These are phyloP conservation scores for Thalassiosira pacifica DNA, from an alignment of 352 stramenopile species.

Conservation along the genomic window DNA sequence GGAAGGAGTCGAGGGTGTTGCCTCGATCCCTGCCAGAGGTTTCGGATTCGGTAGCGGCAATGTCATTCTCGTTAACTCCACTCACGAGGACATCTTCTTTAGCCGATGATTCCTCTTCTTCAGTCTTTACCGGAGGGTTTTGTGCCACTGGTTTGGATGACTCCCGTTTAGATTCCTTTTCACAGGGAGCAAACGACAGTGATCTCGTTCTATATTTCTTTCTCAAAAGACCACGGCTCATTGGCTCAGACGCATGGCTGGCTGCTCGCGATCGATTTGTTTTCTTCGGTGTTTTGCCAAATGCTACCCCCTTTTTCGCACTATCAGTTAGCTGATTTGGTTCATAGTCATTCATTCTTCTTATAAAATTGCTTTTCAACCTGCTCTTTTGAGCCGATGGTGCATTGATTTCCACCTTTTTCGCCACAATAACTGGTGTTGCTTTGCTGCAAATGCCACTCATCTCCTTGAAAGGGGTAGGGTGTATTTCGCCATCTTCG, in stretches of 20 bases:
- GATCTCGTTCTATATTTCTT: slow-evolving; percentile 56
- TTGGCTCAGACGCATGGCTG: slow-evolving; percentile 38
- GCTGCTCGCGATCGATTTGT: slow-evolving; percentile 43
- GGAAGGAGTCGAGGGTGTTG: slow-evolving; percentile 54
- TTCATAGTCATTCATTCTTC: slow-evolving; percentile 6
- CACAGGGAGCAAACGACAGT: slow-evolving; percentile 42
- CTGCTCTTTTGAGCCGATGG: not conserved
- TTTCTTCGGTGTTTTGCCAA: slow-evolving; percentile 62
- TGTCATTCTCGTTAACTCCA: slow-evolving; percentile 27
- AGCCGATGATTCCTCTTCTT: slow-evolving; percentile 2
- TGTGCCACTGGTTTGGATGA: slow-evolving; percentile 1
- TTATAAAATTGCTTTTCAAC: not conserved
- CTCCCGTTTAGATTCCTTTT: slow-evolving; percentile 3
- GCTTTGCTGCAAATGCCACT: not conserved
- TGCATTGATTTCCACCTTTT: not conserved
- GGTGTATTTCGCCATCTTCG: slow-evolving; percentile 16
- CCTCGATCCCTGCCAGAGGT: slow-evolving; percentile 26
- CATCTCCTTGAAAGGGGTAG: slow-evolving; percentile 4
- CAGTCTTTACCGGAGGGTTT: slow-evolving; percentile 11
- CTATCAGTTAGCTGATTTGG: not conserved
- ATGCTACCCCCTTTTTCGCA: slow-evolving; percentile 14
- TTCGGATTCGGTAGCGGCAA: slow-evolving; percentile 34
- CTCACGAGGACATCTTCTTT: not conserved
- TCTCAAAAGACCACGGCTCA: slow-evolving; percentile 28
- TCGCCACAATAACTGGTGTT: slow-evolving; percentile 1